phyloP scores from a whole-genome alignment of 2,329 filamentous ascomycete genomes.

The Fusarium sp. region DNA sequence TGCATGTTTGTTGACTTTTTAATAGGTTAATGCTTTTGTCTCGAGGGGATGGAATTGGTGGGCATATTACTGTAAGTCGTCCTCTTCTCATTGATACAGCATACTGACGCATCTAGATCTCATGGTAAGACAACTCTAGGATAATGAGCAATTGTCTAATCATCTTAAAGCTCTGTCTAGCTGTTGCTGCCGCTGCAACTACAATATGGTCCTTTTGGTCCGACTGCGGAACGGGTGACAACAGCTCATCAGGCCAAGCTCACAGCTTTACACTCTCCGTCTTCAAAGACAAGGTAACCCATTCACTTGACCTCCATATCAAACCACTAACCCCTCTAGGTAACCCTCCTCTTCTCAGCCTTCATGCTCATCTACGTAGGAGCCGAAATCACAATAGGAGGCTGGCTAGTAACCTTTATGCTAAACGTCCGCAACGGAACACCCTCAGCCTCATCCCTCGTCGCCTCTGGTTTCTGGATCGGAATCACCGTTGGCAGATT shows the following conservation, averaged over 20 bases:
- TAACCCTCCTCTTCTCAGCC: background rate
- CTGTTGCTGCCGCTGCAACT: background rate
- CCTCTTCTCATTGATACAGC: no score
- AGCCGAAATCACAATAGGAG: background rate
- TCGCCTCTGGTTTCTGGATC: constrained; percentile 9
- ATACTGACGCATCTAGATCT: background rate
- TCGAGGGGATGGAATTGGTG: background rate
- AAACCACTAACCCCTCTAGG: background rate
- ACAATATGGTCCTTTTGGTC: background rate
- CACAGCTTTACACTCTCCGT: background rate
- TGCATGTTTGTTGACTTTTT: background rate
- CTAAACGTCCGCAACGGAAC: constrained; percentile 6
- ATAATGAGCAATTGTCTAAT: background rate
- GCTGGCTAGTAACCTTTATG: constrained; percentile 7
- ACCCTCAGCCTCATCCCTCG: constrained; percentile 1
- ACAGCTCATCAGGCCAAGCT: background rate
- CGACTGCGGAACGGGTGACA: background rate
- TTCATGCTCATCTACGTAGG: constrained; percentile 3
- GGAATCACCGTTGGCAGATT: background rate
- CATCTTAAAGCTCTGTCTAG: background rate
- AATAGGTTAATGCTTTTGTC: background rate
- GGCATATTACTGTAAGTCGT: background rate
- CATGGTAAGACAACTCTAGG: background rate
- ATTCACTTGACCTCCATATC: background rate
- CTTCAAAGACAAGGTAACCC: background rate